Conservation (phyloP, 2,329 filamentous ascomycete genomes). For the Aspergillus hiratsukae region DNA sequence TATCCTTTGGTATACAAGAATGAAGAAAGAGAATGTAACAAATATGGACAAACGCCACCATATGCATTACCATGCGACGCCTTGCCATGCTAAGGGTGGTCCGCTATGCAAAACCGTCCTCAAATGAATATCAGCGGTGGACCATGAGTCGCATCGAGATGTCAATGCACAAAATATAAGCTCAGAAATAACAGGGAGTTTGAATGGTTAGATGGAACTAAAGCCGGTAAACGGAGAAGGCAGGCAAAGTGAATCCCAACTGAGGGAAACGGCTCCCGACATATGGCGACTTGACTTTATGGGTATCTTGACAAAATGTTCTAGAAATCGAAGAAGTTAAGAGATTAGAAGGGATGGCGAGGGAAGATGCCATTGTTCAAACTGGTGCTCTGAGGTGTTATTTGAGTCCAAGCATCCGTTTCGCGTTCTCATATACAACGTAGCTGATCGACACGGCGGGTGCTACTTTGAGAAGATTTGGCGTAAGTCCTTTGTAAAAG, state of each 20-base stretch:
- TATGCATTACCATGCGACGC: slow-evolving; percentile 27
- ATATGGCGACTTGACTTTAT: slow-evolving; percentile 17
- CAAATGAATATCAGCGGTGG: slow-evolving; percentile 1
- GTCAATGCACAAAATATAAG: background rate
- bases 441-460: slow-evolving; percentile 94
- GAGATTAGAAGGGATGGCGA: slow-evolving; percentile 4
- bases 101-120: slow-evolving; percentile 8
- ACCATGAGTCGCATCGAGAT: background rate
- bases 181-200: slow-evolving; percentile 3
- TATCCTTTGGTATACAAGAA: slow-evolving; percentile 1
- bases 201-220: background rate
- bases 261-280: slow-evolving; percentile 9
- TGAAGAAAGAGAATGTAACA: slow-evolving; percentile 10
- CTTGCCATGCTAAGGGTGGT: slow-evolving; percentile 29
- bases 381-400: slow-evolving; percentile 23
- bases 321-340: slow-evolving; percentile 16
- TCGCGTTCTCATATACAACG: slow-evolving; percentile 88
- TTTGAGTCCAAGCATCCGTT: slow-evolving; percentile 59
- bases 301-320: slow-evolving; percentile 31
- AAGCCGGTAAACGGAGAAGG: slow-evolving; percentile 6
- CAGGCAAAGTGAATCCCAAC: slow-evolving; percentile 2
- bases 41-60: slow-evolving; percentile 19
- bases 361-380: background rate
- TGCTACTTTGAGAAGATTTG: slow-evolving; percentile 92
- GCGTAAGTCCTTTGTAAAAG: slow-evolving; percentile 90